Base-by-base conservation (phyloP, 2,329 filamentous ascomycete species). In the Pezizomycotina sp. region DNA sequence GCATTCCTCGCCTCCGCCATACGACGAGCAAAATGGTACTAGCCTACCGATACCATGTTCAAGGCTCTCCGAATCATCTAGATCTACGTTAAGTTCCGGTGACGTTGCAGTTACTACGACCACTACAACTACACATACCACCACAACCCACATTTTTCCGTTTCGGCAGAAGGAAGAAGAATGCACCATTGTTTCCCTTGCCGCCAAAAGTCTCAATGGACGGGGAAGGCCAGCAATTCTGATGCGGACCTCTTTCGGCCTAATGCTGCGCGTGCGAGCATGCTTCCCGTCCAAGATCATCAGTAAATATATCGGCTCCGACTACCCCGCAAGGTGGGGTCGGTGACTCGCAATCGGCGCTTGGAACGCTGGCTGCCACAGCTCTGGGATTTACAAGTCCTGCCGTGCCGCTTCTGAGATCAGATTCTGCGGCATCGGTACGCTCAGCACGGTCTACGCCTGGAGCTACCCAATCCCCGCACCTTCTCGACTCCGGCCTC, bases 141-240 rank as follows among this genome's bases (percentile, higher is more conserved):
- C 69, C 18, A 68, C 70, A 4, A 74, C 69, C 22, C 14, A 76
- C 76, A 16, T 81, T 92, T 54, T 92, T 93, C 55, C 74, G 74
- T 39, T 64, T 95, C 45, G 71, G 76, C 34, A 68, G 82, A 46
- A 78, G 72, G 51, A 77, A 74, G 51, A 82, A 77, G 52, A 72
- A 77, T 42, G 70, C 73, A 18, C 69, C 80, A 3, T 61, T 95
- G 22, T 95, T 95, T 51, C 84, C 86, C 39, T 64, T 95, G n/a
- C 83, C 82, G 25, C 74, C 86, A 46, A 83, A 77, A 56, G 66
- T 71, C 46, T n/a, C n/a, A n/a, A n/a, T n/a, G n/a, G n/a, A n/a
- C n/a, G n/a, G n/a, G n/a, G n/a, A n/a, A n/a, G n/a, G n/a, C n/a
- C n/a, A n/a, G n/a, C n/a, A n/a, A n/a, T n/a, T n/a, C n/a, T n/a